These are phyloP conservation scores for Bacidia rubella DNA, from an alignment of 495 filamentous ascomycete genomes.

Conservation along the genomic window DNA sequence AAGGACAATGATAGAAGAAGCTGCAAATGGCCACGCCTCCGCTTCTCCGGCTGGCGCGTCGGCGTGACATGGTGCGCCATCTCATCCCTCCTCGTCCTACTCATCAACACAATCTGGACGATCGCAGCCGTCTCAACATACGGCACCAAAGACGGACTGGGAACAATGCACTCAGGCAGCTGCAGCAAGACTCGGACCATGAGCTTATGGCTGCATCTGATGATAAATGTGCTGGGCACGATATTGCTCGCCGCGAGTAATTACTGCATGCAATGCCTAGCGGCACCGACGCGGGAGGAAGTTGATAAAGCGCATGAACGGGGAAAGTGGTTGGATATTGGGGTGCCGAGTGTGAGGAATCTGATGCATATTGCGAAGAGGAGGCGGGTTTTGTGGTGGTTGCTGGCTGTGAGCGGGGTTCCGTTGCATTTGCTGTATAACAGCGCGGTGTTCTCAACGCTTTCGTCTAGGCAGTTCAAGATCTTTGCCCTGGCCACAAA, in stretches of 20 bases:
- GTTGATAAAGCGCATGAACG: constrained; percentile 32
- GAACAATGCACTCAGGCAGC: constrained; percentile 10
- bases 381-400: constrained; percentile 25
- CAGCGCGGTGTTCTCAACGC: constrained; percentile 27
- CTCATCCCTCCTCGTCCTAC: background rate
- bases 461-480: constrained; percentile 25
- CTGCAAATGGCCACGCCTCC: background rate
- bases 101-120: constrained; percentile 7
- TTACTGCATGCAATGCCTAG: constrained; percentile 32
- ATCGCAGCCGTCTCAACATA: constrained; percentile 2
- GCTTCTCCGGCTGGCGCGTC: background rate
- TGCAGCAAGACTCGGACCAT: constrained; percentile 15
- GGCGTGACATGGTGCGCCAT: constrained; percentile 9
- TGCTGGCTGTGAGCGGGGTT: constrained; percentile 23
- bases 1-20: no score
- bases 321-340: constrained; percentile 40
- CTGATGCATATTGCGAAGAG: constrained; percentile 26
- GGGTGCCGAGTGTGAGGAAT: constrained; percentile 37
- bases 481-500: constrained; percentile 21
- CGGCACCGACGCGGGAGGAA: constrained; percentile 38
- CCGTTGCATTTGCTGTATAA: constrained; percentile 30
- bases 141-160: background rate
- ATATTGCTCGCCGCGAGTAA: constrained; percentile 27
- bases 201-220: constrained; percentile 21
- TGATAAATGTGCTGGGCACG: constrained; percentile 26